These are phyloP conservation scores for Lindgomyces ingoldianus DNA, from an alignment of 495 filamentous ascomycete species.

Conservation along the genomic window DNA sequence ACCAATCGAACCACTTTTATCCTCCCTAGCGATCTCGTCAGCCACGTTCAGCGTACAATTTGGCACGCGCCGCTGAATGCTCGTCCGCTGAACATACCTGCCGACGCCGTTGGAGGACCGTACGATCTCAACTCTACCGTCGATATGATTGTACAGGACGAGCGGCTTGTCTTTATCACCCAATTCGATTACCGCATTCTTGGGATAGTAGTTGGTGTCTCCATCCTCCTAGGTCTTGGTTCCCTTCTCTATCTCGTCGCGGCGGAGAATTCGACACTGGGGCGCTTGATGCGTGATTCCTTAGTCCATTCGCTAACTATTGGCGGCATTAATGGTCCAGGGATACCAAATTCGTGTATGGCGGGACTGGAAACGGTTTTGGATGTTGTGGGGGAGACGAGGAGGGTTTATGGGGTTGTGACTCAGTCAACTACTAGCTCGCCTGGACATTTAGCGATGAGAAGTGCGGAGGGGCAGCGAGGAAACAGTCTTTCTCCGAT, in stretches of 20 bases:
- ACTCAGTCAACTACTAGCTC: neutral
- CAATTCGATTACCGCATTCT: neutral
- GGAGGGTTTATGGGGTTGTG: neutral
- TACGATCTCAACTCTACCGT: too few species aligned
- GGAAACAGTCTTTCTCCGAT: too few species aligned
- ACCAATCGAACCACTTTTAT: neutral
- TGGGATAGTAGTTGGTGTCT: neutral
- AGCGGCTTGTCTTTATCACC: neutral
- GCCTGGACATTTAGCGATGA: too few species aligned
- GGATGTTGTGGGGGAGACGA: neutral
- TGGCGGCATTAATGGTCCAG: neutral
- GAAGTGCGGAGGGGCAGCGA: too few species aligned
- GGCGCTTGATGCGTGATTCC: neutral
- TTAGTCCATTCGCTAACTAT: neutral
- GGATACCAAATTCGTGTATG: neutral
- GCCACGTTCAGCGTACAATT: neutral
- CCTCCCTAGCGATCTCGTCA: neutral
- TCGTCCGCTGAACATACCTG: neutral
- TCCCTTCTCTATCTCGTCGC: neutral
- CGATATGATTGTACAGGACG: neutral
- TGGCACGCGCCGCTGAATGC: neutral
- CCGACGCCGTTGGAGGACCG: too few species aligned
- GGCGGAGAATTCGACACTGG: neutral
- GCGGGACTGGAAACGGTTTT: neutral
- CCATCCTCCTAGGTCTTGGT: neutral